Evolutionary conservation across 2,329 filamentous ascomycete species (phyloP).

Genomic region (Fusarium liriodendri): DNA sequence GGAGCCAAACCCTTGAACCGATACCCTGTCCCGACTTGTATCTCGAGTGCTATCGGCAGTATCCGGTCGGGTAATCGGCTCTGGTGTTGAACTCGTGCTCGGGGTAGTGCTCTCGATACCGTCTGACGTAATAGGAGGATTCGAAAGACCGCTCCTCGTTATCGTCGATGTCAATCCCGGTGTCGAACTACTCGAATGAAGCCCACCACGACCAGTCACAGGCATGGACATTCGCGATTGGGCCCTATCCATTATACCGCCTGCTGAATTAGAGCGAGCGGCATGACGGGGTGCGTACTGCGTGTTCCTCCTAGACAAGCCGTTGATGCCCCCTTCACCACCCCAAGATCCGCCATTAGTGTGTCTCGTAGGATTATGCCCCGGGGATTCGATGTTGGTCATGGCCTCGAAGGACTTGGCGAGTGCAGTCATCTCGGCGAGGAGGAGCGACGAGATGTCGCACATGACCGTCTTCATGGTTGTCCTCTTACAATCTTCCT

Average conservation of each 20-base stretch:
- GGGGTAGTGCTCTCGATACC: constrained; percentile 53
- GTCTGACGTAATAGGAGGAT: constrained; percentile 62
- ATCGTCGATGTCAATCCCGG: constrained; percentile 64
- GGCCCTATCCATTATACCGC: constrained; percentile 66
- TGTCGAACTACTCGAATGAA: constrained; percentile 58
- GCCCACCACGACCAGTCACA: constrained; percentile 59
- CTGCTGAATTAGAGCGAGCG: constrained; percentile 65
- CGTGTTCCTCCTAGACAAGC: constrained; percentile 63
- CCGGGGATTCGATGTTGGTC: constrained; percentile 82
- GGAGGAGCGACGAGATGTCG: constrained; percentile 77
- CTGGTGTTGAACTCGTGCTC: constrained; percentile 55
- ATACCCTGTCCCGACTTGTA: constrained; percentile 66
- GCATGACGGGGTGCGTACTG: constrained; percentile 59
- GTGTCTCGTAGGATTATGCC: constrained; percentile 57
- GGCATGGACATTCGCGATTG: constrained; percentile 86
- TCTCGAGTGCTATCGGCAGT: constrained; percentile 60
- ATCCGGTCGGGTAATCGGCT: constrained; percentile 53
- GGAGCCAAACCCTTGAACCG: constrained; percentile 77
- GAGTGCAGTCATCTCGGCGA: constrained; percentile 80
- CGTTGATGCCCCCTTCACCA: constrained; percentile 52
- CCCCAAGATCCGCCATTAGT: constrained; percentile 57
- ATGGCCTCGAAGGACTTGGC: constrained; percentile 79
- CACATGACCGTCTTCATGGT: constrained; percentile 87
- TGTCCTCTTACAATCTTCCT: constrained; percentile 76
- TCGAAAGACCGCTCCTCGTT: constrained; percentile 60